phyloP scores from a whole-genome alignment of 2,329 filamentous ascomycete genomes.

The Alternaria sp. region DNA sequence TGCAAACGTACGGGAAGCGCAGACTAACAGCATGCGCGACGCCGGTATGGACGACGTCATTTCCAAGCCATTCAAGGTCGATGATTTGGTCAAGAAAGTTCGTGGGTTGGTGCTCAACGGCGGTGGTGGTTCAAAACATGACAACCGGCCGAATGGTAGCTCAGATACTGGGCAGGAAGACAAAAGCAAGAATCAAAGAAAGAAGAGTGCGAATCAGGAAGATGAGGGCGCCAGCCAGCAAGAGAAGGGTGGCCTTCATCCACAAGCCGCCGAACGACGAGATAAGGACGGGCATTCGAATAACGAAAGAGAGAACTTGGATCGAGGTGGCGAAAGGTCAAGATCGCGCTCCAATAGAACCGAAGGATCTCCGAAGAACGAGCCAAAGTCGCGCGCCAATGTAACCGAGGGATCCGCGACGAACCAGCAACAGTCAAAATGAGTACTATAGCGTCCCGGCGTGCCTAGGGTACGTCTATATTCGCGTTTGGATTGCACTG shows the following conservation, averaged over 20 bases:
- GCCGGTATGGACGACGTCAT: constrained; percentile 50
- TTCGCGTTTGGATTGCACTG: background rate
- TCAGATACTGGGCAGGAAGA: background rate
- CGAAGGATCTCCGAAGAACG: background rate
- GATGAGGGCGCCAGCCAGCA: background rate
- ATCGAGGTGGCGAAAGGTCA: constrained; percentile 13
- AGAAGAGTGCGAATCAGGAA: background rate
- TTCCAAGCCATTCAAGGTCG: constrained; percentile 49
- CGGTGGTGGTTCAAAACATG: constrained; percentile 7
- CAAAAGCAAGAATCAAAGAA: background rate
- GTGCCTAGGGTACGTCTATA: background rate
- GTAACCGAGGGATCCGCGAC: background rate
- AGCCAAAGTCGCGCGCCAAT: background rate
- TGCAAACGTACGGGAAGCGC: constrained; percentile 47
- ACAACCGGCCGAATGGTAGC: constrained; percentile 2
- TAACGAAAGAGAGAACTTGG: constrained; percentile 3
- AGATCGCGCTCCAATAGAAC: background rate
- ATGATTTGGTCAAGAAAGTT: constrained; percentile 42
- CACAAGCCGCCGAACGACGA: background rate
- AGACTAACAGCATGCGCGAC: constrained; percentile 41
- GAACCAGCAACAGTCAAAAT: background rate
- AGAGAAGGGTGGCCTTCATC: background rate
- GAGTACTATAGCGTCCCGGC: background rate
- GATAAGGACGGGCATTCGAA: background rate
- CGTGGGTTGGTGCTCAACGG: constrained; percentile 23